phyloP scores from a whole-genome alignment of 805 yeast species.

The Kodamaea nitidulidarum region DNA sequence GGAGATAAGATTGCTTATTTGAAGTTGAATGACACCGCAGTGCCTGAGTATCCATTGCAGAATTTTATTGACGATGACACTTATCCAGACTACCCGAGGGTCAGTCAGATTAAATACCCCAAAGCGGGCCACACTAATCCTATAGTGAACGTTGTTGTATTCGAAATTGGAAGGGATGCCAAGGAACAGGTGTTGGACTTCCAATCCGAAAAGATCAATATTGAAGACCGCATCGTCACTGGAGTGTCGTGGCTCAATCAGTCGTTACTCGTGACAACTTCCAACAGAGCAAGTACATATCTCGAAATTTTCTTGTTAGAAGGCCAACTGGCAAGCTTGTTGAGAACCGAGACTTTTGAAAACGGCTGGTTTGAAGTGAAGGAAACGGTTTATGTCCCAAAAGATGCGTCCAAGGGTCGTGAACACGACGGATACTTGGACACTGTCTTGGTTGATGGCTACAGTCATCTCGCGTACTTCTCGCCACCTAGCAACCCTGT shows the following conservation, averaged over 20 bases:
- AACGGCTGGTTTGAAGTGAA: slow-evolving; percentile 60
- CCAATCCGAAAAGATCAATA: slow-evolving; percentile 20
- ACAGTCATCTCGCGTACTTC: slow-evolving; percentile 79
- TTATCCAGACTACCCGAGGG: slow-evolving; percentile 44
- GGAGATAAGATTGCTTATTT: slow-evolving; percentile 54
- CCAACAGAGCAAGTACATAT: slow-evolving; percentile 58
- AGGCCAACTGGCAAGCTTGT: slow-evolving; percentile 26
- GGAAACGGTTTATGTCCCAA: slow-evolving; percentile 32
- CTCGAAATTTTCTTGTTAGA: slow-evolving; percentile 49
- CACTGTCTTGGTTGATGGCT: slow-evolving; percentile 56
- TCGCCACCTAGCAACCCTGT: slow-evolving; percentile 52
- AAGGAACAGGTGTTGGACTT: slow-evolving; percentile 12
- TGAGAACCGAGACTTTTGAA: slow-evolving; percentile 44
- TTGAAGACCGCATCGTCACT: slow-evolving; percentile 52
- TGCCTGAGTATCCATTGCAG: slow-evolving; percentile 49
- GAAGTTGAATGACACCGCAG: slow-evolving; percentile 56
- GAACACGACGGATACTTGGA: slow-evolving; percentile 71
- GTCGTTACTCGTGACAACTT: slow-evolving; percentile 51
- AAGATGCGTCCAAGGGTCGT: slow-evolving; percentile 30
- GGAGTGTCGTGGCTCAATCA: slow-evolving; percentile 56
- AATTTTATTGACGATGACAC: slow-evolving; percentile 39
- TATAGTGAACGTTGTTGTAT: slow-evolving; percentile 42
- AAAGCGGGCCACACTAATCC: slow-evolving; percentile 71
- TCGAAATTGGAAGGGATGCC: slow-evolving; percentile 26
- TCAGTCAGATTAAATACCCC: slow-evolving; percentile 56